Conservation (phyloP, 768 basidiomycete genomes). For the Collybiopsis luxurians region DNA sequence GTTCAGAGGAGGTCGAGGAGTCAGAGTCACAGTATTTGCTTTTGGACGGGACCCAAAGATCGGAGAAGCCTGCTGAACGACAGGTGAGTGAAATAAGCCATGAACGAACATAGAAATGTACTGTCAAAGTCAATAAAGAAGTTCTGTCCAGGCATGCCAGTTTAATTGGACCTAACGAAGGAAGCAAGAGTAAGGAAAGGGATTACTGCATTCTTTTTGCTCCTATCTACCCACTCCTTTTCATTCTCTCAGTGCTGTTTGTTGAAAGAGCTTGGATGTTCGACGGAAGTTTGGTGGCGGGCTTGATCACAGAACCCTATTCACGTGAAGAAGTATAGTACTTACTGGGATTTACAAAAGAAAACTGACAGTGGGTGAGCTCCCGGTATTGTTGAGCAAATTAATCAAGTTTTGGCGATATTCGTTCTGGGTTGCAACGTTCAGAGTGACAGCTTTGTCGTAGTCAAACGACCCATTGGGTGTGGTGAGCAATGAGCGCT, state of each 20-base stretch:
- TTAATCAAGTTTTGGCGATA: constrained; percentile 37
- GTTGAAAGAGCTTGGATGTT: not conserved
- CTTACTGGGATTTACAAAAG: not conserved
- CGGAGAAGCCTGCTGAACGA: constrained; percentile 8
- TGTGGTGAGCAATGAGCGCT: not conserved
- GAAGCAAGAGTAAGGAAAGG: not conserved
- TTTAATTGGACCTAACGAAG: constrained; percentile 31
- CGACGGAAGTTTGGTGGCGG: too few species aligned
- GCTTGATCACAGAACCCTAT: not conserved
- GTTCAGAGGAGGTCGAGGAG: constrained; percentile 27
- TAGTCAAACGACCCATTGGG: constrained; percentile 5
- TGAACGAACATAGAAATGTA: constrained; percentile 1
- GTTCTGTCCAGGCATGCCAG: constrained; percentile 33
- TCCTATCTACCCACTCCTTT: constrained; percentile 12
- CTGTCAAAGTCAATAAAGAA: constrained; percentile 43
- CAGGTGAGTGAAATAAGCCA: too few species aligned
- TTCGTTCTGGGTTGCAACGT: constrained; percentile 24
- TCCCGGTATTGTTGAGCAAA: constrained; percentile 28
- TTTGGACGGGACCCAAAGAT: constrained; percentile 29
- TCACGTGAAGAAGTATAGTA: not conserved
- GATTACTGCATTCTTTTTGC: constrained; percentile 25
- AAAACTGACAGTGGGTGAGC: not conserved
- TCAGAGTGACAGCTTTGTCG: constrained; percentile 16
- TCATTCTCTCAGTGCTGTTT: not conserved
- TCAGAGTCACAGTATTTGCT: constrained; percentile 23